phyloP scores from a whole-genome alignment of 2,329 filamentous ascomycete species.

The Pseudogymnoascus sp. region DNA sequence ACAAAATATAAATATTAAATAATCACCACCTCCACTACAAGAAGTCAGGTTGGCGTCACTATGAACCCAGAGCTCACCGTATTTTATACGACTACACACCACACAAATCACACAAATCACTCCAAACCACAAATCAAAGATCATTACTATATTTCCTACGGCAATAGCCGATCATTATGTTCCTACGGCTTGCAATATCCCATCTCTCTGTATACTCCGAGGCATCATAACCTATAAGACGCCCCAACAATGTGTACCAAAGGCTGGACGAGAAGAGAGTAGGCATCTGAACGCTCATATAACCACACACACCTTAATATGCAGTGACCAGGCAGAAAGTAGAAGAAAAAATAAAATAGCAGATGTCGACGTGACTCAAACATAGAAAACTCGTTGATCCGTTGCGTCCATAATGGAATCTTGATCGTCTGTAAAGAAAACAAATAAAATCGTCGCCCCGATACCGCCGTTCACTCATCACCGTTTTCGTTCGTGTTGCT shows the following conservation, averaged over 20 bases:
- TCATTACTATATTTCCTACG: conserved; percentile 8
- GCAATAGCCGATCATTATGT: conserved; percentile 5
- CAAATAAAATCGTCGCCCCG: neutral
- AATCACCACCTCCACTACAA: neutral
- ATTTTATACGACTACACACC: neutral
- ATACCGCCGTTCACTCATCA: neutral
- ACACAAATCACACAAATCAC: neutral
- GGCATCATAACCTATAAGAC: conserved; percentile 8
- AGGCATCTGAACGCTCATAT: conserved; percentile 6
- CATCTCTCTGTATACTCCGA: conserved; percentile 8
- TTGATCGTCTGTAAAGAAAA: neutral
- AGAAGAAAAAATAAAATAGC: neutral
- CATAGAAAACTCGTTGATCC: conserved; percentile 8
- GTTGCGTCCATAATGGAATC: neutral
- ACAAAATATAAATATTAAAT: neutral
- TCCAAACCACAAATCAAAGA: neutral
- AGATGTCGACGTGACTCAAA: conserved; percentile 1
- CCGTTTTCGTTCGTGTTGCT: neutral
- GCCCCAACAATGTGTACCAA: conserved; percentile 6
- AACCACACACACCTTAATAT: conserved; percentile 5
- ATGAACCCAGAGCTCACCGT: neutral
- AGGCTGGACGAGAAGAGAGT: conserved; percentile 5
- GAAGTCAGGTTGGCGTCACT: neutral
- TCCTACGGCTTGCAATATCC: neutral
- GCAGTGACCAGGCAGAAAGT: conserved; percentile 7